Conservation (phyloP, 805 yeast species). For the Torulaspora delbrueckii region DNA sequence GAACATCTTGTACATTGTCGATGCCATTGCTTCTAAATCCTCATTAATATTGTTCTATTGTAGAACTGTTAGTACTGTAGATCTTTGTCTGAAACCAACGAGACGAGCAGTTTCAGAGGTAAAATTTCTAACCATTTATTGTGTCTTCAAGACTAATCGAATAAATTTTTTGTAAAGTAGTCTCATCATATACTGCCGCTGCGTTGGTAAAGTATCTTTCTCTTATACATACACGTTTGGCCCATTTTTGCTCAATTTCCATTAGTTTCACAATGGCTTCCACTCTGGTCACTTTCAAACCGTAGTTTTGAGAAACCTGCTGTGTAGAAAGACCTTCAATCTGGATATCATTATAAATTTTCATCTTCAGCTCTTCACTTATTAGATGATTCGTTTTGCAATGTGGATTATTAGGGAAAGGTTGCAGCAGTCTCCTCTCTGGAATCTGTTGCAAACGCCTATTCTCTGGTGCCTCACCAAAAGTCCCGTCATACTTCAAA, state of each 20-base stretch:
- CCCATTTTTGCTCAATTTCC: constrained; percentile 60
- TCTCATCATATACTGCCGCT: constrained; percentile 42
- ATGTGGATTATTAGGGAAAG: constrained; percentile 73
- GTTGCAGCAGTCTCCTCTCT: constrained; percentile 44
- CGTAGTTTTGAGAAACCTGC: constrained; percentile 71
- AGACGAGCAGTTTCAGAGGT: constrained; percentile 18
- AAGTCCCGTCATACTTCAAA: constrained; percentile 21
- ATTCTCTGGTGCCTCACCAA: constrained; percentile 14
- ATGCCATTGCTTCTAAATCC: constrained; percentile 57
- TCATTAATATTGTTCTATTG: constrained; percentile 43
- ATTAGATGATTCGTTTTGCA: constrained; percentile 64
- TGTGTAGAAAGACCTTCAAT: constrained; percentile 55
- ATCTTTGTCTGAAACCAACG: neutral
- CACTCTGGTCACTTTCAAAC: constrained; percentile 76
- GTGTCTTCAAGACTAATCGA: constrained; percentile 83
- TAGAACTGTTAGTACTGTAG: constrained; percentile 6
- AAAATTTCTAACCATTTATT: constrained; percentile 46
- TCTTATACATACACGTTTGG: constrained; percentile 49
- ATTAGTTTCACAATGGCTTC: constrained; percentile 79
- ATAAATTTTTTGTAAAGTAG: constrained; percentile 31
- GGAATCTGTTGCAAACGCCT: constrained; percentile 9
- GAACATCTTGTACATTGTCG: constrained; percentile 70
- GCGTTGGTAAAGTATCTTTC: neutral
- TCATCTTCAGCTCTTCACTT: constrained; percentile 51
- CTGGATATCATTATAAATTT: constrained; percentile 53